These are phyloP conservation scores for Sphagnum tenellum DNA, from an alignment of 225 moss, liverwort and hornwort species.

Conservation along the genomic window DNA sequence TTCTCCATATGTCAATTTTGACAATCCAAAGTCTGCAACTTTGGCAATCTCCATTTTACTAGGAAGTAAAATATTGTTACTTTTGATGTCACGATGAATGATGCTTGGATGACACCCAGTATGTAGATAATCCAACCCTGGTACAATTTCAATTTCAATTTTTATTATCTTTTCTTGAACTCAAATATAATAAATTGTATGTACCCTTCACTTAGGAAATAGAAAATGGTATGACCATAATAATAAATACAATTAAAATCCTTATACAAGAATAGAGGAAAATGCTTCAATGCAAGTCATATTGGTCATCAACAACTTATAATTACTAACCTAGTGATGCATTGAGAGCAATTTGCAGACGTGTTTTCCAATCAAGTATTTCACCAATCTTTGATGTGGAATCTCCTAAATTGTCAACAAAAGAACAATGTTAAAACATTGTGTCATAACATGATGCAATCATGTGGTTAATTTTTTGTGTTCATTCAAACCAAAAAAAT, in stretches of 20 bases:
- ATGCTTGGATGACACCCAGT: constrained; percentile 26
- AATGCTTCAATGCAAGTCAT: too few relatives aligned
- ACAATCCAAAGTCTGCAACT: constrained; percentile 28
- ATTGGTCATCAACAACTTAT: too few relatives aligned
- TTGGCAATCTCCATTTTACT: constrained; percentile 15
- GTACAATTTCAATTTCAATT: neutral
- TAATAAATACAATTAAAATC: neutral
- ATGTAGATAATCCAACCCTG: constrained; percentile 27
- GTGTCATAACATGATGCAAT: neutral
- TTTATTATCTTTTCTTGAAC: neutral
- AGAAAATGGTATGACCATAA: neutral
- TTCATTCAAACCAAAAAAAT: too few relatives aligned
- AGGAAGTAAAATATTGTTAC: constrained; percentile 21
- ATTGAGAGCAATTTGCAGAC: constrained; percentile 32
- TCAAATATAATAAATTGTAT: neutral
- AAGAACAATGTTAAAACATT: neutral
- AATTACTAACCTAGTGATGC: constrained; percentile 47
- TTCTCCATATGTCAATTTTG: constrained; percentile 10
- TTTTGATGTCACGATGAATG: constrained; percentile 29
- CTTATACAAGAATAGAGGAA: neutral
- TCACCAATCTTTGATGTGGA: too few relatives aligned
- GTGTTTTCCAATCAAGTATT: constrained; percentile 30
- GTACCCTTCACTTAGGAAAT: neutral
- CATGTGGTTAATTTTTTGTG: too few relatives aligned
- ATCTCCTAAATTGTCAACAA: neutral